Evolutionary conservation across 805 yeast species (phyloP), one percentile per base, ranked within the genome.

Genomic region (Saccharomyces eubayanus): DNA sequence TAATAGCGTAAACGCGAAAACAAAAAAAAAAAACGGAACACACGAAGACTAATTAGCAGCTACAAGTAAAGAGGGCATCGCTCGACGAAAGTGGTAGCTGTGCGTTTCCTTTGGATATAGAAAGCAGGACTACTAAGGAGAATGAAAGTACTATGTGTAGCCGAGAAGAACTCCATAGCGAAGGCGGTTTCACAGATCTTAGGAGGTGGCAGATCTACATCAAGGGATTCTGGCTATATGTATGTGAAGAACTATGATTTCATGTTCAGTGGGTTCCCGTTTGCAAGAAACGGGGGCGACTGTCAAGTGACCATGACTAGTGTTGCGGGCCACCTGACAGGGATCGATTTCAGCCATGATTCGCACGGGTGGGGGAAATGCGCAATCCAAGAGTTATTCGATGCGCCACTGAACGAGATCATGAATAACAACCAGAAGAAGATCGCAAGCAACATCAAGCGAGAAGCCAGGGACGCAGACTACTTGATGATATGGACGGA

Each of bases 151-250:
- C 79, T 94, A 49, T 92, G 97, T 72, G 97, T 94, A 53, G 99
- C 99, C 1, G 99, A 94, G 72, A 94, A 94, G 71, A 95, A 95
- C 53, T 88, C 97, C 1, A 94, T 94, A 49, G 95, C 97, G 2
- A 89, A 85, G 66, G 85, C 89, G 11, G 90, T 94, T 11, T 62
- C 72, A 6, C 67, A 71, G 41, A 84, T 85, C 1, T 77, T 94
- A 2, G 83, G 94, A 16, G 96, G 96, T 6, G 95, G 96, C 0
- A 64, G 77, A 4, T 71, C 75, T 14, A 63, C 67, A 4, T 63
- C 77, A 16, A 72, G 86, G 31, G 70, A 75, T 51, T 74, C 89
- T 2, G 64, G 69, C 1, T 78, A 78, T 63, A 83, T 80, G 59
- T 90, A 76, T 70, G 83, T 86, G 58, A 83, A 82, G 65, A 92